These are phyloP conservation scores for Alternaria gansuensis DNA, from an alignment of 2,329 filamentous ascomycete species.

Conservation along the genomic window DNA sequence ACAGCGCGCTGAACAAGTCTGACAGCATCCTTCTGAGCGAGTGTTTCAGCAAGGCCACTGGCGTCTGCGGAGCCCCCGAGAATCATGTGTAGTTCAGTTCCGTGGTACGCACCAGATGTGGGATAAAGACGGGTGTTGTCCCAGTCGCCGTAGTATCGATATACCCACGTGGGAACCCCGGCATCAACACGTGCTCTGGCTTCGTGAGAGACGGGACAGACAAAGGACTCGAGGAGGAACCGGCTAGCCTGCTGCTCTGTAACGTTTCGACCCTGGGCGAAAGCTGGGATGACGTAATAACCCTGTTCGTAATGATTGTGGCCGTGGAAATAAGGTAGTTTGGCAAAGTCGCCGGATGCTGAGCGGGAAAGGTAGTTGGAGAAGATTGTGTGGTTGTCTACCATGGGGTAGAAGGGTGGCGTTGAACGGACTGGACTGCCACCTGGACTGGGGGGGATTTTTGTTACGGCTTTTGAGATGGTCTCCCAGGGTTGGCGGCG, in stretches of 20 bases:
- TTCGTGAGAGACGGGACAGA: constrained; percentile 27
- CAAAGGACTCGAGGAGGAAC: constrained; percentile 30
- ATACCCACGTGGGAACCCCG: constrained; percentile 29
- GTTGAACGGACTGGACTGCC: constrained; percentile 30
- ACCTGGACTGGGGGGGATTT: constrained; percentile 28
- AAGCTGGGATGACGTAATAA: constrained; percentile 33
- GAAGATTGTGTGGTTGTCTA: constrained; percentile 35
- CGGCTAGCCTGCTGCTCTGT: constrained; percentile 23
- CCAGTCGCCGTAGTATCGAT: constrained; percentile 36
- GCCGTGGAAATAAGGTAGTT: constrained; percentile 30
- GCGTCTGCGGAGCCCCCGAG: constrained; percentile 33
- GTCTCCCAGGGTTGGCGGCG: constrained; percentile 20
- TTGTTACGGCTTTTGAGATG: constrained; percentile 22
- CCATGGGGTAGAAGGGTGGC: constrained; percentile 28
- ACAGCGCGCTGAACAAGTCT: constrained; percentile 30
- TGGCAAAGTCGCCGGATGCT: constrained; percentile 23
- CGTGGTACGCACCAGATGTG: constrained; percentile 37
- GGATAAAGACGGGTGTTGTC: constrained; percentile 32
- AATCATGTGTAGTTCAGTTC: constrained; percentile 36
- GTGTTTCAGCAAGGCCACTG: constrained; percentile 22
- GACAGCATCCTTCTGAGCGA: constrained; percentile 23
- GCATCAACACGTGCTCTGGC: constrained; percentile 18
- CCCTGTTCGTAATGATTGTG: constrained; percentile 35
- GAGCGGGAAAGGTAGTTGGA: constrained; percentile 30
- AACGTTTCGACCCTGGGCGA: constrained; percentile 29